Evolutionary conservation across 305 asterid genomes (phyloP).

Genomic region (Fraxinus floribunda): DNA sequence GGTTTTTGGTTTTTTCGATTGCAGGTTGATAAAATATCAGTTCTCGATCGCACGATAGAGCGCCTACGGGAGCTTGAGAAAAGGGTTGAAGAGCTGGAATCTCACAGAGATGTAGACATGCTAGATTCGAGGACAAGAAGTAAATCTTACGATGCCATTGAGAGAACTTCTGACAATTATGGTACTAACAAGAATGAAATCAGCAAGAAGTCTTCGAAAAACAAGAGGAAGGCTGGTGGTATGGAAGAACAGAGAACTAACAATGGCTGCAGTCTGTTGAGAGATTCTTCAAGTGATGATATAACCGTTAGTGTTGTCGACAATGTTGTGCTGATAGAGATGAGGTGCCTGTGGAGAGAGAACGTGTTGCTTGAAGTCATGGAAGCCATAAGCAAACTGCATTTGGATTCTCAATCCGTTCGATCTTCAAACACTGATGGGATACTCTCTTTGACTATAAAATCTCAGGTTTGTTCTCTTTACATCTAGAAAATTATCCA

Average conservation of each 20-base stretch:
- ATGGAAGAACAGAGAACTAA: conserved; percentile 37
- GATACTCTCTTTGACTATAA: conserved; percentile 50
- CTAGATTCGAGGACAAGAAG: conserved; percentile 39
- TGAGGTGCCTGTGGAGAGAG: conserved; percentile 64
- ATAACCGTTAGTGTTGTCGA: conserved; percentile 46
- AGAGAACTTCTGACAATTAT: conserved; percentile 67
- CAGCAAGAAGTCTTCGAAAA: conserved; percentile 35
- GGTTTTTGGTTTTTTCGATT: conserved; percentile 9
- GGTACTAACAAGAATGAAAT: conserved; percentile 39
- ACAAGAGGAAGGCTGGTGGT: conserved; percentile 67
- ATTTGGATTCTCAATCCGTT: conserved; percentile 49
- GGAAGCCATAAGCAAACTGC: conserved; percentile 51
- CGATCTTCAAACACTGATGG: conserved; percentile 69
- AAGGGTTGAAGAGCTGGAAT: conserved; percentile 61
- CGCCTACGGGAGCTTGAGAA: conserved; percentile 71
- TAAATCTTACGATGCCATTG: conserved; percentile 49
- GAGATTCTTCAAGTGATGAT: conserved; percentile 41
- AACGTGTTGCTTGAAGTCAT: conserved; percentile 48
- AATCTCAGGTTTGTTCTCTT: conserved; percentile 61
- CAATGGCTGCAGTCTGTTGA: conserved; percentile 31
- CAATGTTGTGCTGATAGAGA: conserved; percentile 58
- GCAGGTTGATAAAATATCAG: conserved; percentile 83
- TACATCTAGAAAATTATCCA: not conserved
- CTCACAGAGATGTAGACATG: conserved; percentile 45
- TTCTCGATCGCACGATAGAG: conserved; percentile 80